These are phyloP conservation scores for Hypericum perforatum DNA, from an alignment of 345 rosid species.

Conservation along the genomic window DNA sequence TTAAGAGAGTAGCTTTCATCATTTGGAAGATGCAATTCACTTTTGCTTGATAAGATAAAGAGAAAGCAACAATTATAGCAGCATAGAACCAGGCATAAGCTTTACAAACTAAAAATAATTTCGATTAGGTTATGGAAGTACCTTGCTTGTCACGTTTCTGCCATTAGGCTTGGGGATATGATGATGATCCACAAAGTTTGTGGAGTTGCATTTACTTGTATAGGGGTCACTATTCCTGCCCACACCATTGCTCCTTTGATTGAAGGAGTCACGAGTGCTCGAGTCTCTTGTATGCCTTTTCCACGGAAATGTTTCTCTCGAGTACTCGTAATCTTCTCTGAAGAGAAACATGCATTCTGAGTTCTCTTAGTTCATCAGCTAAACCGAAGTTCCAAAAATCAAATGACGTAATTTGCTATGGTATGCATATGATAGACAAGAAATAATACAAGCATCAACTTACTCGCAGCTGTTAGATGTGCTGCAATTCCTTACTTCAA, in stretches of 20 bases:
- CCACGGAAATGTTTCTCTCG: conserved; percentile 67
- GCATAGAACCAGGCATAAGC: no score
- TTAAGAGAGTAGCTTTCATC: not conserved
- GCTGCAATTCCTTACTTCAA: conserved; percentile 76
- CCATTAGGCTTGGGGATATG: conserved; percentile 33
- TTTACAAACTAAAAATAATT: not conserved
- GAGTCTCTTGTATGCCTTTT: conserved; percentile 47
- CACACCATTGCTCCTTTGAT: conserved; percentile 29
- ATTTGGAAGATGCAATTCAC: not conserved
- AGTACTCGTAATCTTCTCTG: conserved; percentile 58
- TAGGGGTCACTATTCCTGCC: conserved; percentile 29
- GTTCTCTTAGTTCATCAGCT: no score
- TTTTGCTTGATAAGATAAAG: conserved; percentile 1
- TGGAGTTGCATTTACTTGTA: conserved; percentile 34
- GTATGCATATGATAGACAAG: no score
- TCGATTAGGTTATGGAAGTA: conserved; percentile 14
- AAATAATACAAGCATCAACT: conserved; percentile 13
- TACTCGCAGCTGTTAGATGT: conserved; percentile 67
- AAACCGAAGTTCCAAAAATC: no score
- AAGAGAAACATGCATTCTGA: conserved; percentile 3
- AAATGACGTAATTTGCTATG: no score
- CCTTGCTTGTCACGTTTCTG: conserved; percentile 49
- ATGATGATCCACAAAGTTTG: conserved; percentile 36
- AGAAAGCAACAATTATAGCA: not conserved
- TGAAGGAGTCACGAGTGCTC: conserved; percentile 33